phyloP scores from a whole-genome alignment of 1,284 basidiomycete genomes.

The Naganishia sp. region DNA sequence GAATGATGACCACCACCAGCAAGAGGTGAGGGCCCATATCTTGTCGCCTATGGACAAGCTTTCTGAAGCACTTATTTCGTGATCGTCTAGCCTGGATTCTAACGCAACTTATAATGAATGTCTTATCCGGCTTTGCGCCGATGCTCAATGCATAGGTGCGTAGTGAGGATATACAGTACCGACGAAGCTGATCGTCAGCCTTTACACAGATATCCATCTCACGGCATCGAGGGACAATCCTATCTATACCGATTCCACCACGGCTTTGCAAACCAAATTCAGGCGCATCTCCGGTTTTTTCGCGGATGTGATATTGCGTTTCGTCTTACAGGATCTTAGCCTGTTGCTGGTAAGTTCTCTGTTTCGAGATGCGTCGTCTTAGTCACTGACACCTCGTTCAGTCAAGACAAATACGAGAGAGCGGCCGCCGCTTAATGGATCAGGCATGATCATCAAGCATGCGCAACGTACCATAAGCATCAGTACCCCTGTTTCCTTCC shows the following conservation, averaged over 20 bases:
- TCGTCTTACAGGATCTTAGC: slow-evolving; percentile 72
- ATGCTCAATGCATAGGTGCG: slow-evolving; percentile 69
- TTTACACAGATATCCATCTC: background rate
- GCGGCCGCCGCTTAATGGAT: no score
- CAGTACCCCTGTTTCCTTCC: no score
- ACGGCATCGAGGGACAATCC: background rate
- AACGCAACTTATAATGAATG: slow-evolving; percentile 80
- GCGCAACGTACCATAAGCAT: no score
- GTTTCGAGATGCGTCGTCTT: background rate
- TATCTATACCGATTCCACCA: slow-evolving; percentile 11
- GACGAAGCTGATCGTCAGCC: no score
- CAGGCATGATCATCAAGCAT: no score
- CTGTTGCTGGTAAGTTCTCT: slow-evolving; percentile 69
- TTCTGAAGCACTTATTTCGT: slow-evolving; percentile 31
- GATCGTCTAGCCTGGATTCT: slow-evolving; percentile 71
- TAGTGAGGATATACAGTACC: background rate
- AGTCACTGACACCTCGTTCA: no score
- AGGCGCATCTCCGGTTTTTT: slow-evolving; percentile 86
- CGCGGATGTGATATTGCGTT: slow-evolving; percentile 81
- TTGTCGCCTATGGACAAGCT: background rate
- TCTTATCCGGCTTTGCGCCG: slow-evolving; percentile 71
- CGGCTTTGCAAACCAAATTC: slow-evolving; percentile 71
- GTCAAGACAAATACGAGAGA: no score
- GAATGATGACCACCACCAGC: slow-evolving; percentile 71
- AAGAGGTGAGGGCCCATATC: slow-evolving; percentile 65